Evolutionary conservation across 345 rosid species (phyloP), one percentile per base, ranked within the genome.

Genomic region (Citrus reticulata): DNA sequence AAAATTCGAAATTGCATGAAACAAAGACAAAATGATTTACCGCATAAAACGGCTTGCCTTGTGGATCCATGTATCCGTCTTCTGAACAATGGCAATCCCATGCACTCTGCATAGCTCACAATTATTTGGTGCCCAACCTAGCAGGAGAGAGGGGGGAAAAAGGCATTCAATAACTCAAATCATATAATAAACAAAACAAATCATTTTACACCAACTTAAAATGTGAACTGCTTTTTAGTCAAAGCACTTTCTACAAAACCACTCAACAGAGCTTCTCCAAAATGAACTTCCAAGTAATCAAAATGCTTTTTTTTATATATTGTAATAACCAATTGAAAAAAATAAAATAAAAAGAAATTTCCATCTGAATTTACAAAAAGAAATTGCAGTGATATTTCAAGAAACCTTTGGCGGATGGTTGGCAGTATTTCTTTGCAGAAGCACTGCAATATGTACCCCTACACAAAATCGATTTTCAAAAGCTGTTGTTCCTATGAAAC

Each of bases 81-180:
- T 65, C 98, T 80, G 68, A 93, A 93, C 85, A 97, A 82, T 9
- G 99, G 97, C 81, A 97, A 77, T 61, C 94, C 93, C 93, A 93
- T 94, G 77, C 98, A 97, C 80, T 93, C 91, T 1, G 97, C 98
- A 68, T 93, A 97, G 55, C 96, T 82, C 73, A 85, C 95, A 79
- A 97, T 76, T 79, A 96, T 93, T 80, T 94, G 98, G 81, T 96
- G 99, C 57, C 98, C 99, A 39, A 96, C 98, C 97, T 96, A 81
- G 27, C 51, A 11, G 5, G 51, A 46, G 13, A 2, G 17, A 3
- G 16, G 16, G 51, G 14, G 13, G 69, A 70, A 1, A 5, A 5
- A 75, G 25, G 22, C 77, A 79, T 39, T 73, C 66, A 72, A 68
- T 55, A 17, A 35, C 34, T 17, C 24, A 10, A 30, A 25, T 72